phyloP scores from a whole-genome alignment of 192 early-diverging fungal genomes.

The Coemansia sp. region DNA sequence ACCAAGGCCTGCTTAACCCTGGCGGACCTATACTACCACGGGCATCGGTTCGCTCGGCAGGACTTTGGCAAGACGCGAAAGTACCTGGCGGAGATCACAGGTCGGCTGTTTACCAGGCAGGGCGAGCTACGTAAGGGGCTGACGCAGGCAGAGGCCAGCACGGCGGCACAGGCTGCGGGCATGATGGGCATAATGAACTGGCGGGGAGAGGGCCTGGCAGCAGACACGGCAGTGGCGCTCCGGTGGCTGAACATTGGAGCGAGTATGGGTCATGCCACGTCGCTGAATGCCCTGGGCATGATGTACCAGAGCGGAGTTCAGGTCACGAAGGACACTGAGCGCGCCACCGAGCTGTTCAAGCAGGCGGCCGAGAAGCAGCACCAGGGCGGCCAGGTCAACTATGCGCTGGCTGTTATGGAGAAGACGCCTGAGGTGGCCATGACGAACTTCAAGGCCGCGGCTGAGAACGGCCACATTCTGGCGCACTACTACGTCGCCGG shows the following conservation, averaged over 20 bases:
- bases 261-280: slow-evolving; percentile 58
- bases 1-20: slow-evolving; percentile 59
- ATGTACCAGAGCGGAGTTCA: slow-evolving; percentile 74
- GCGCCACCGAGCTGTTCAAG: slow-evolving; percentile 65
- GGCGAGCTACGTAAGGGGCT: slow-evolving; percentile 27
- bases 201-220: slow-evolving; percentile 81
- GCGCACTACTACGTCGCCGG: slow-evolving; percentile 52
- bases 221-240: slow-evolving; percentile 61
- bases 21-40: slow-evolving; percentile 82
- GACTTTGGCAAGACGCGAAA: slow-evolving; percentile 22
- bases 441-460: slow-evolving; percentile 59
- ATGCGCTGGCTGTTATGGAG: slow-evolving; percentile 49
- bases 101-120: slow-evolving; percentile 12
- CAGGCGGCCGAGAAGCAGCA: slow-evolving; percentile 68
- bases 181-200: slow-evolving; percentile 84
- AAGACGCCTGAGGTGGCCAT: slow-evolving; percentile 48
- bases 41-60: slow-evolving; percentile 51
- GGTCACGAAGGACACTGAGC: slow-evolving; percentile 52
- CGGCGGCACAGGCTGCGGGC: slow-evolving; percentile 71
- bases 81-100: slow-evolving; percentile 26
- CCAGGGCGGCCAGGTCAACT: slow-evolving; percentile 76
- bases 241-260: slow-evolving; percentile 78
- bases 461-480: slow-evolving; percentile 63
- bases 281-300: slow-evolving; percentile 76
- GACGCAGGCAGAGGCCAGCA: slow-evolving; percentile 16